These are phyloP conservation scores for Aaosphaeria arxii DNA, from an alignment of 2,329 filamentous ascomycete genomes.

Conservation along the genomic window DNA sequence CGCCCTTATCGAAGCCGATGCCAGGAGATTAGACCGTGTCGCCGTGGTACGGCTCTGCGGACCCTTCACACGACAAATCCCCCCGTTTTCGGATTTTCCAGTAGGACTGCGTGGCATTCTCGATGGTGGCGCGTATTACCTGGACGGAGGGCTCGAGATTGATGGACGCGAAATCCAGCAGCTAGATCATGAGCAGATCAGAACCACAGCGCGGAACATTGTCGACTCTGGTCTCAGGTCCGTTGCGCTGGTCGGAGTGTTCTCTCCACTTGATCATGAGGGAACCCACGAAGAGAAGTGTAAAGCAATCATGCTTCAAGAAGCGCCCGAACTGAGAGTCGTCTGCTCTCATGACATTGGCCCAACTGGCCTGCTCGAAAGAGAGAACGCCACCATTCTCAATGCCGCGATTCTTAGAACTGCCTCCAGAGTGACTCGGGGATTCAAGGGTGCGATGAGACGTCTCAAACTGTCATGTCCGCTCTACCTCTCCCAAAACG, in stretches of 20 bases:
- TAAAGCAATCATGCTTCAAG: not conserved
- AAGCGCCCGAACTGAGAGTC: not conserved
- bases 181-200: not conserved
- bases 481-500: not conserved
- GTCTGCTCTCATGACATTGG: constrained; percentile 23
- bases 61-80: not conserved
- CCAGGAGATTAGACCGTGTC: constrained; percentile 43
- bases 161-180: not conserved
- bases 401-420: constrained; percentile 62
- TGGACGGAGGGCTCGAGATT: not conserved
- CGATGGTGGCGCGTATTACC: not conserved
- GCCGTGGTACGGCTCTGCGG: constrained; percentile 5
- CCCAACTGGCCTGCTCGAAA: constrained; percentile 52
- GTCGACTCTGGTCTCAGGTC: not conserved
- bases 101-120: not conserved
- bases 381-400: constrained; percentile 64
- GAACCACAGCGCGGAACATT: not conserved
- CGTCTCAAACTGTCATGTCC: not conserved
- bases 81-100: not conserved
- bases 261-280: not conserved
- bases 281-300: not conserved
- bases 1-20: constrained; percentile 6
- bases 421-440: constrained; percentile 27
- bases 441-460: not conserved
- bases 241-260: not conserved